Base-by-base conservation (phyloP, 2,329 filamentous ascomycete genomes). In the Aureobasidium sp. region DNA sequence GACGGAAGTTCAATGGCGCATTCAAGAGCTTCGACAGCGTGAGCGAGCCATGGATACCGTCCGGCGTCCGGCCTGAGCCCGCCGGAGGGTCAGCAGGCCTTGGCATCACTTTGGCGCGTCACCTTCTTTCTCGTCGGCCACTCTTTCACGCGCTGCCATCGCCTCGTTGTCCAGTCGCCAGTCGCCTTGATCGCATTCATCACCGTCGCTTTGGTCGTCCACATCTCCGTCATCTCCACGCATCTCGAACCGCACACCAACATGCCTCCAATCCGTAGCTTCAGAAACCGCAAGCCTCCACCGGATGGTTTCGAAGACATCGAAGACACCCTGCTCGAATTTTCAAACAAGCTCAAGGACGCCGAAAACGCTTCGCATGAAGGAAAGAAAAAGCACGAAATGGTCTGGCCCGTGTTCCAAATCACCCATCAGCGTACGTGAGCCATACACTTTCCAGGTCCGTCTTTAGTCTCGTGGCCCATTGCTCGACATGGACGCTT, bases 341-440 rank as follows among this genome's bases (percentile, higher is more conserved):
- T 94, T 77, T 79, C 82, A 70, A 93, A 92, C 81, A 91, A 92
- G 80, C 93, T 95, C 89, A 94, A 93, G 76, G 90, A 95, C 72
- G 94, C 94, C 58, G 91, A 97, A 73, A 96, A 95, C 75, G 88
- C 91, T 50, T 87, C 91, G 21, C 83, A 86, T 68, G 77, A 90
- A 78, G 73, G 90, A 77, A 83, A 91, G 82, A 82, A 89, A 85
- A 92, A 92, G 73, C 89, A 97, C 72, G 91, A 97, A 77, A 90
- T 90, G 67, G 84, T 92, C 66, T 99, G 94, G 94, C 93, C 94
- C 64, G 91, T 99, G 67, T 97, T 99, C 72, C 92, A 97, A 74
- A 97, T 99, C 72, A 88, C 88, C 29, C 94, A 99, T 76, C 91
- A 97, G 77, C 86, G 93, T 78, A 87, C 78, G 74, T 72, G 67